These are phyloP conservation scores for Coemansia sp. DNA, from an alignment of 192 early-diverging fungal genomes.

Conservation along the genomic window DNA sequence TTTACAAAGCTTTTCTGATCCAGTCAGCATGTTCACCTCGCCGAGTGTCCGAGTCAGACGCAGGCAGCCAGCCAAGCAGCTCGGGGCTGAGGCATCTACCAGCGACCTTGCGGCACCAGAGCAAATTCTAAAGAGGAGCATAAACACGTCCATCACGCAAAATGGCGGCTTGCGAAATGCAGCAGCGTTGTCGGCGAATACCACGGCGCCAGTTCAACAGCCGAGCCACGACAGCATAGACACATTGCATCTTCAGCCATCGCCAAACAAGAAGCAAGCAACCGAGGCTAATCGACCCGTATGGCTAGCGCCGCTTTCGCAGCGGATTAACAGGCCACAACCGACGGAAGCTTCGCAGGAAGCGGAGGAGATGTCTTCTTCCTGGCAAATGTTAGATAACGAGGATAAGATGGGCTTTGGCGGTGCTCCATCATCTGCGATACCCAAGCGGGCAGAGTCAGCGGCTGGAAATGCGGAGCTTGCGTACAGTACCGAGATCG, in stretches of 20 bases:
- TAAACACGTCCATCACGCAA: neutral
- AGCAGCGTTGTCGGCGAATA: neutral
- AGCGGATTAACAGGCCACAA: neutral
- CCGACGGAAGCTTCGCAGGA: neutral
- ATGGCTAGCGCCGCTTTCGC: constrained; percentile 9
- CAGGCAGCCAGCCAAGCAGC: constrained; percentile 1
- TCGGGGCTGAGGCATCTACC: neutral
- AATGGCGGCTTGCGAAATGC: neutral
- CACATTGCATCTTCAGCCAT: neutral
- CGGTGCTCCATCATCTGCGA: neutral
- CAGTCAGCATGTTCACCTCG: constrained; percentile 25
- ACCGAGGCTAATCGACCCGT: constrained; percentile 3
- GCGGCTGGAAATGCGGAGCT: neutral
- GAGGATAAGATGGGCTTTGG: neutral
- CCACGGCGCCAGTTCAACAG: neutral
- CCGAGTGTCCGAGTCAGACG: constrained; percentile 30
- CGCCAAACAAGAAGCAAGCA: constrained; percentile 15
- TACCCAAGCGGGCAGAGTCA: neutral
- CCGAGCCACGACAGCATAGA: neutral
- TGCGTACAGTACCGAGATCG: neutral
- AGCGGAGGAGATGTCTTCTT: neutral
- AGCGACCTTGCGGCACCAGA: neutral
- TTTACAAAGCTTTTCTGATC: neutral
- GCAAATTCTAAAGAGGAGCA: constrained; percentile 5
- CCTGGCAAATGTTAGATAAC: neutral